Evolutionary conservation across 2,329 filamentous ascomycete species (phyloP), one percentile per base, ranked within the genome.

Genomic region (Penicillium sp.): DNA sequence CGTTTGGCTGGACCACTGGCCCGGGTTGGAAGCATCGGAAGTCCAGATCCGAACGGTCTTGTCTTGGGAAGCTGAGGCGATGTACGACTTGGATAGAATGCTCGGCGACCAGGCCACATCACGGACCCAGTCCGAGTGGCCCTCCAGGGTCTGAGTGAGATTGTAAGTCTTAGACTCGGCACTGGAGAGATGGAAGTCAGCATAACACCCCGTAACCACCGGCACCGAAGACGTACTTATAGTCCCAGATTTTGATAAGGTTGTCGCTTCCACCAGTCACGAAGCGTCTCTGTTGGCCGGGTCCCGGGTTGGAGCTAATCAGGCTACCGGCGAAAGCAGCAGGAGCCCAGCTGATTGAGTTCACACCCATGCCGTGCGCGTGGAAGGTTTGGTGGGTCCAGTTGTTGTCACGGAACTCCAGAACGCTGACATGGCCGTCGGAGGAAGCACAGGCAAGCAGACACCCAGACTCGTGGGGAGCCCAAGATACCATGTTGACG

Each of bases 11-110:
- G 84, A 82, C 93, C 93, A 98, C 62, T 88, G 82, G 20, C 79
- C 80, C 13, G 81, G 74, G 64, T 77, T 80, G 49, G 78, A 75
- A 22, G 79, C 73, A 60, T 89, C 85, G 23, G 80, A 84, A 8
- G 91, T 97, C 93, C 93, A 98, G 72, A 98, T 96, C 58, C 89
- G 84, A 52, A 97, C 91, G 7, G 89, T 96, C 79, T 95, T 94
- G 70, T 98, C 93, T 74, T 97, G 90, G 44, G 86, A 90, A 9
- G 91, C 93, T 40, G 86, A 91, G 24, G 93, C 93, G 66, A 98
- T 96, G 74, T 98, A 98, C 48, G 85, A 89, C 78, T 95, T 96
- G 62, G 90, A 87, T 49, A 98, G 78, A 46, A 97, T 87, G 20
- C 89, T 96, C 9, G 93, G 93, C 40, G 87, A 91, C 93, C 93